These are phyloP conservation scores for Ceratocystis variospora DNA, from an alignment of 2,329 filamentous ascomycete species.

Conservation along the genomic window DNA sequence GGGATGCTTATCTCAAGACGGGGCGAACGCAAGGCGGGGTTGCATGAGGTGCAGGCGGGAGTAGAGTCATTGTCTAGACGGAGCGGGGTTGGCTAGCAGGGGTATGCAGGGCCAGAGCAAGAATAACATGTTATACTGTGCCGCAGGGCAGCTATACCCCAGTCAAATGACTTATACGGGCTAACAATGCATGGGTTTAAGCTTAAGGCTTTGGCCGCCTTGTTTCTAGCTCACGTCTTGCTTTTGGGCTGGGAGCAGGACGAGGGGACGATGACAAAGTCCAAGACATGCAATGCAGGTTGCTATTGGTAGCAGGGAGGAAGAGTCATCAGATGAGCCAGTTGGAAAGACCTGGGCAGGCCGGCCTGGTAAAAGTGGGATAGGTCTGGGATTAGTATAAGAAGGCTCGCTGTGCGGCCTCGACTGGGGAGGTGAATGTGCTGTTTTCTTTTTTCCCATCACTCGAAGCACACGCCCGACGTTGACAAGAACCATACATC, in stretches of 20 bases:
- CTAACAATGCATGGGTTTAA: slow-evolving; percentile 1
- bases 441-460: too few relatives aligned
- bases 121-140: not conserved
- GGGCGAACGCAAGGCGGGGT: slow-evolving; percentile 1
- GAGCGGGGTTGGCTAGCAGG: not conserved
- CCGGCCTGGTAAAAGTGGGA: not conserved
- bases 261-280: not conserved
- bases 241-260: not conserved
- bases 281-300: not conserved
- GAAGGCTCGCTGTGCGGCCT: not conserved
- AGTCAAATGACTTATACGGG: not conserved
- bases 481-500: not conserved
- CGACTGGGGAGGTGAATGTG: too few relatives aligned
- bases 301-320: not conserved
- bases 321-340: not conserved
- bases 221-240: not conserved
- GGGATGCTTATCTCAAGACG: not conserved
- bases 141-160: not conserved
- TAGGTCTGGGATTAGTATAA: not conserved
- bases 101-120: not conserved
- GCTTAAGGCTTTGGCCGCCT: slow-evolving; percentile 3
- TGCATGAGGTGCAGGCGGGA: not conserved
- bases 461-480: not conserved
- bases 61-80: not conserved
- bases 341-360: too few relatives aligned